A percentile compares a stretch with the other conserved stretches of the same genome.
Evolutionary conservation across 1,284 basidiomycete genomes (phyloP).

Genomic region (Ustilago cynodontis): DNA sequence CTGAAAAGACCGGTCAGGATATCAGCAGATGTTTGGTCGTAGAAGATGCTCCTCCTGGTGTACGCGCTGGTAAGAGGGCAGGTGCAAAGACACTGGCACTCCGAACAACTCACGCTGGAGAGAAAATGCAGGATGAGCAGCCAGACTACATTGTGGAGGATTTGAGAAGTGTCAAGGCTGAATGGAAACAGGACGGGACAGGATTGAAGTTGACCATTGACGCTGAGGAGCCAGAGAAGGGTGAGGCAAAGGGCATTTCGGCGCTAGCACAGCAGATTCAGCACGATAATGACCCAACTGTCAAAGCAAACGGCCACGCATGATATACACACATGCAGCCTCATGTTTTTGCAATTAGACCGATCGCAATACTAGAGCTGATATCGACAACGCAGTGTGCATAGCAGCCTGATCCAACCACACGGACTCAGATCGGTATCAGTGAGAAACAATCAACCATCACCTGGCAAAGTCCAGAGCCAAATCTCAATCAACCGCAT

Average conservation of each 20-base stretch:
- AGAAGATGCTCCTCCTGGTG: constrained; percentile 68
- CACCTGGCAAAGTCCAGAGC: no score
- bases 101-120: constrained; percentile 63
- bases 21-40: constrained; percentile 64
- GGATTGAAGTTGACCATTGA: constrained; percentile 57
- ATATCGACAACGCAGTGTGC: not conserved
- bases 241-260: constrained; percentile 48
- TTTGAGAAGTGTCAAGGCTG: constrained; percentile 57
- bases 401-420: not conserved
- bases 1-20: constrained; percentile 49
- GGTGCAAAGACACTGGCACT: constrained; percentile 65
- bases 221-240: constrained; percentile 51
- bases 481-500: not conserved
- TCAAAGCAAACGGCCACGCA: constrained; percentile 16
- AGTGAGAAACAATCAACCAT: not conserved
- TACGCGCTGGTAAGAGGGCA: constrained; percentile 60
- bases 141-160: constrained; percentile 67
- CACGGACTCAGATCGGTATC: not conserved
- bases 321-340: not conserved
- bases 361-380: not conserved
- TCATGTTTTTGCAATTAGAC: not conserved
- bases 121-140: constrained; percentile 57
- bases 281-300: constrained; percentile 32
- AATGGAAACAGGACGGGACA: constrained; percentile 59
- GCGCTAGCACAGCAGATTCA: constrained; percentile 41